Evolutionary conservation across 2,329 filamentous ascomycete genomes (phyloP).

Genomic region (Erysiphe neolycopersici): DNA sequence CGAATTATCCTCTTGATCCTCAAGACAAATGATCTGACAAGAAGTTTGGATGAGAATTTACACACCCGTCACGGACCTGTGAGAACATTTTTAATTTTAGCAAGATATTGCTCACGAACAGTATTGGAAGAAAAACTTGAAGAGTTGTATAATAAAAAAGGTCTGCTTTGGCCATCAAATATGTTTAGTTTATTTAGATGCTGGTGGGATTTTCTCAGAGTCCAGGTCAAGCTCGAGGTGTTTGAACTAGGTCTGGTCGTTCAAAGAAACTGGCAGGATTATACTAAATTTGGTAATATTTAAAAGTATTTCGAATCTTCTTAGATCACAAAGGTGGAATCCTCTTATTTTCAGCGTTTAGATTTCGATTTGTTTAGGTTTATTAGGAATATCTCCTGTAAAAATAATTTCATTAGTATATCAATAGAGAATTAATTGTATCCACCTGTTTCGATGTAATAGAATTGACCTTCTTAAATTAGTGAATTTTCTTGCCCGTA

Average conservation of each 20-base stretch:
- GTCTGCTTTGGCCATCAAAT: conserved; percentile 31
- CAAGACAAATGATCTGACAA: conserved; percentile 91
- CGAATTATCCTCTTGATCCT: conserved; percentile 81
- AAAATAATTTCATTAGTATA: too few species aligned
- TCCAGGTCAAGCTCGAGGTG: conserved; percentile 33
- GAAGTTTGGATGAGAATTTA: conserved; percentile 74
- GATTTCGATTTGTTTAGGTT: too few species aligned
- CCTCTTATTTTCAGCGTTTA: too few species aligned
- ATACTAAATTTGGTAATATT: neutral
- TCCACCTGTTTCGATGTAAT: too few species aligned
- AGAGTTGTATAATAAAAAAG: conserved; percentile 23
- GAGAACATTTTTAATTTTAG: conserved; percentile 39
- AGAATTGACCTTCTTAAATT: too few species aligned
- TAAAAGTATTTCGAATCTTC: too few species aligned
- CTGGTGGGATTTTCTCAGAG: conserved; percentile 29
- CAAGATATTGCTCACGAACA: conserved; percentile 38
- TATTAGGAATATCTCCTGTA: too few species aligned
- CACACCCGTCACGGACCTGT: conserved; percentile 44
- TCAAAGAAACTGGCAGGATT: conserved; percentile 17
- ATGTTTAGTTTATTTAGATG: conserved; percentile 25
- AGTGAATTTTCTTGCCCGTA: too few species aligned
- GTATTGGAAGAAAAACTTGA: conserved; percentile 39
- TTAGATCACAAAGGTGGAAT: too few species aligned
- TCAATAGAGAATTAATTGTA: too few species aligned
- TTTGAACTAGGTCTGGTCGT: conserved; percentile 34